These are phyloP conservation scores for Fusarium sp. DNA, from an alignment of 2,329 filamentous ascomycete genomes.

Conservation along the genomic window DNA sequence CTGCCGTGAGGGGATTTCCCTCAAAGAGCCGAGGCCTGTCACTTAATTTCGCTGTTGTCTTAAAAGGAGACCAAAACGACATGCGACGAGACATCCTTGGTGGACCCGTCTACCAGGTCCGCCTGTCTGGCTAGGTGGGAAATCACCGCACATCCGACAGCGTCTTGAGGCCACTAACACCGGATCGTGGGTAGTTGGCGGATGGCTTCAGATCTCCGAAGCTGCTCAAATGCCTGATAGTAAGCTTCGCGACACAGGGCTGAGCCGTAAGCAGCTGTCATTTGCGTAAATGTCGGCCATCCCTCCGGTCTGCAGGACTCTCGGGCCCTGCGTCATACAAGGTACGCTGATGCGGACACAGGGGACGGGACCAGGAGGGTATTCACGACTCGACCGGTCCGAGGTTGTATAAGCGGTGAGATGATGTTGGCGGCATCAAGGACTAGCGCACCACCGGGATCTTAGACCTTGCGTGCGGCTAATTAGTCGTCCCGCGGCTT, in stretches of 20 bases:
- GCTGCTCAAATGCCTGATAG: constrained; percentile 4
- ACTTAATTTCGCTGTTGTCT: neutral
- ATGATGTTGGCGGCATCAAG: constrained; percentile 39
- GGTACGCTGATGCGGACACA: constrained; percentile 30
- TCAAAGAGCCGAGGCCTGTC: neutral
- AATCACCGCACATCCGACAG: neutral
- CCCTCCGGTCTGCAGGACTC: constrained; percentile 9
- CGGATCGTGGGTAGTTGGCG: constrained; percentile 13
- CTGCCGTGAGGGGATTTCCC: neutral
- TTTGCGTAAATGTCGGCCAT: constrained; percentile 4
- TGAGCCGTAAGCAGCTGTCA: constrained; percentile 24
- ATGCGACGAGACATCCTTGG: constrained; percentile 10
- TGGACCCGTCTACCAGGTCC: constrained; percentile 14
- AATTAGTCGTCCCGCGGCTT: constrained; percentile 33
- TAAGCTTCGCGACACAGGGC: constrained; percentile 17
- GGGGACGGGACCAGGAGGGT: constrained; percentile 28
- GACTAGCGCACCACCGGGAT: constrained; percentile 34
- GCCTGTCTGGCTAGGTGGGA: constrained; percentile 5
- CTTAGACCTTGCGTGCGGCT: constrained; percentile 40
- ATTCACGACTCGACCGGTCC: constrained; percentile 30
- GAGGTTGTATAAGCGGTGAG: constrained; percentile 42
- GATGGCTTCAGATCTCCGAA: constrained; percentile 6
- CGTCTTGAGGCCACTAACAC: constrained; percentile 4
- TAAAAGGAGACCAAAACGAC: neutral
- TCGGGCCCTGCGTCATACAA: constrained; percentile 14